Conservation (phyloP, 2,329 filamentous ascomycete genomes). For the Trichoderma breve region DNA sequence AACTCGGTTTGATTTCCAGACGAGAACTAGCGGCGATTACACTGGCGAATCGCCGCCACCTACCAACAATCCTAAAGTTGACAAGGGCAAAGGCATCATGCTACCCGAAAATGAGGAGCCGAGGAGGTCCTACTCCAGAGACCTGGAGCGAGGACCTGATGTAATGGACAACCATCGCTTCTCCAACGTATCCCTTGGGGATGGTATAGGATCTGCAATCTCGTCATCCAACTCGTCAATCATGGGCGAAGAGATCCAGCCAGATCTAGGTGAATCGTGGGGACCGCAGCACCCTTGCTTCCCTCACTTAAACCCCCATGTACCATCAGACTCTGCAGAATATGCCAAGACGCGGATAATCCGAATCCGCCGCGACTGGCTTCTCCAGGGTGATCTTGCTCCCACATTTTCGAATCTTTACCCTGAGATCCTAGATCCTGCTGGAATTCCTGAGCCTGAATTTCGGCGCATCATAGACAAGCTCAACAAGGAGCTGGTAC, state of each 20-base stretch:
- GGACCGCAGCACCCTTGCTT: constrained; percentile 92
- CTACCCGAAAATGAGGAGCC: constrained; percentile 37
- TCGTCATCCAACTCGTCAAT: constrained; percentile 60
- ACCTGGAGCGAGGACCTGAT: constrained; percentile 55
- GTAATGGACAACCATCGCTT: constrained; percentile 42
- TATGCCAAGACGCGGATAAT: constrained; percentile 83
- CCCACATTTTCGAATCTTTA: constrained; percentile 95
- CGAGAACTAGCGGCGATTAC: constrained; percentile 1
- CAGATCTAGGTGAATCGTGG: constrained; percentile 76
- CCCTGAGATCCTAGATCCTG: constrained; percentile 88
- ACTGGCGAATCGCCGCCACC: not conserved
- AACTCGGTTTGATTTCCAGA: constrained; percentile 22
- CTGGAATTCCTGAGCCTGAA: constrained; percentile 76
- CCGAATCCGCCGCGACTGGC: constrained; percentile 87
- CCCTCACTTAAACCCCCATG: constrained; percentile 89
- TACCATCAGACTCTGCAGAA: constrained; percentile 71
- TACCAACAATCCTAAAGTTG: constrained; percentile 37
- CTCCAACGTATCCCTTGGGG: constrained; percentile 50
- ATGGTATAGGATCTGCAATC: constrained; percentile 53
- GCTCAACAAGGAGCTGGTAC: constrained; percentile 73
- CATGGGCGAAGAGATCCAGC: constrained; percentile 62
- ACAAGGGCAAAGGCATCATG: constrained; percentile 53
- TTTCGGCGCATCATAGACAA: constrained; percentile 80
- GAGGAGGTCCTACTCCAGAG: constrained; percentile 44
- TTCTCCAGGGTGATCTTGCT: constrained; percentile 82